These are phyloP conservation scores for Glycine latifolia DNA, from an alignment of 306 rosid species.

Conservation along the genomic window DNA sequence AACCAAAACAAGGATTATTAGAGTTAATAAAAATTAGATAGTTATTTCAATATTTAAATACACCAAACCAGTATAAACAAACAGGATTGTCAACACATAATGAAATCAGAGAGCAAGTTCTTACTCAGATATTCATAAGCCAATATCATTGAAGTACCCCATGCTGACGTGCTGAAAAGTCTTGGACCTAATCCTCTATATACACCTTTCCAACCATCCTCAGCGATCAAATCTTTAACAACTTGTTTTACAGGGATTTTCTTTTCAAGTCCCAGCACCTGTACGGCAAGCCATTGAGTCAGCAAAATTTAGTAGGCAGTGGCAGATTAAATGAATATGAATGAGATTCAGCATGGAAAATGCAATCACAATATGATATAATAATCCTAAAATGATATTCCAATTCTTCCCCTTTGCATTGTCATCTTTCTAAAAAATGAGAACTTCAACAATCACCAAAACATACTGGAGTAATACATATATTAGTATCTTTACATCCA, in stretches of 20 bases:
- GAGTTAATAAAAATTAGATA: conserved; percentile 15
- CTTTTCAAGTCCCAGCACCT: conserved; percentile 82
- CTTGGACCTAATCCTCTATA: conserved; percentile 96
- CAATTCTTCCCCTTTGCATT: neutral
- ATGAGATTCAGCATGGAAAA: neutral
- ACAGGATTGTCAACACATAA: conserved; percentile 15
- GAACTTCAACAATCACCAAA: conserved; percentile 16
- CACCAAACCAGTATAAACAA: conserved; percentile 24
- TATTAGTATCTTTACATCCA: conserved; percentile 22
- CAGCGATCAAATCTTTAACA: conserved; percentile 70
- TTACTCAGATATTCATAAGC: conserved; percentile 91
- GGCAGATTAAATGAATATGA: conserved; percentile 30
- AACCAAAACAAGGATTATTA: conserved; percentile 1
- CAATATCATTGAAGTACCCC: conserved; percentile 98
- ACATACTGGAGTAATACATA: neutral
- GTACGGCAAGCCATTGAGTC: conserved; percentile 41
- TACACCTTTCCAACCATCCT: conserved; percentile 94
- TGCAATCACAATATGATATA: conserved; percentile 4
- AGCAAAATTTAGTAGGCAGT: conserved; percentile 27
- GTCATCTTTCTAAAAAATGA: conserved; percentile 1
- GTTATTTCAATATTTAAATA: conserved; percentile 27
- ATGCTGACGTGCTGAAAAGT: conserved; percentile 91
- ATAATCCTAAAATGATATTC: conserved; percentile 1
- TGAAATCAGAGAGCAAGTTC: conserved; percentile 43
- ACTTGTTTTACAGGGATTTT: conserved; percentile 75